Evolutionary conservation across 1,284 basidiomycete species (phyloP).

Genomic region (Wallemia hederae): DNA sequence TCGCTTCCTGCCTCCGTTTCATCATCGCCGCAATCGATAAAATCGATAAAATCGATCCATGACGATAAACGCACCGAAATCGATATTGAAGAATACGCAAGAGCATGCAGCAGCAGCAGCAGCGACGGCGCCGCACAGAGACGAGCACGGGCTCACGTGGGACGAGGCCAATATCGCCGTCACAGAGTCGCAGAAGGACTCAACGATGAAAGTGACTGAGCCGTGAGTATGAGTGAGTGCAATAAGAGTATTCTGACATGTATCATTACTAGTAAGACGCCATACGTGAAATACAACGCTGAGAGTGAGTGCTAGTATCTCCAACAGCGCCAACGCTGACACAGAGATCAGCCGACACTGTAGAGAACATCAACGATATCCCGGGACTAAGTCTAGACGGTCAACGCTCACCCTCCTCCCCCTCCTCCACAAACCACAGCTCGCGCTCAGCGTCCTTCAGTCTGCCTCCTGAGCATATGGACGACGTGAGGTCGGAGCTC

Average conservation of each 20-base stretch:
- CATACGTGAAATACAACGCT: neutral
- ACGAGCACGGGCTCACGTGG: neutral
- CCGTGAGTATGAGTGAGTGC: neutral
- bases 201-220: neutral
- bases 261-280: too few relatives aligned
- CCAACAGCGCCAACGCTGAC: too few relatives aligned
- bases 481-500: neutral
- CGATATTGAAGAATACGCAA: neutral
- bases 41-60: neutral
- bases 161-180: neutral
- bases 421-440: neutral
- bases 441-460: neutral
- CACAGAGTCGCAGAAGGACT: neutral
- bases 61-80: neutral
- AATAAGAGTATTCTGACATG: too few relatives aligned
- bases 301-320: too few relatives aligned
- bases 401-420: neutral
- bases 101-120: too few relatives aligned
- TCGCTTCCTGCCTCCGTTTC: too few relatives aligned
- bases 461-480: neutral
- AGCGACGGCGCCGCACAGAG: too few relatives aligned
- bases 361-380: neutral
- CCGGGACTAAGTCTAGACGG: neutral
- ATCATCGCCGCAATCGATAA: neutral
- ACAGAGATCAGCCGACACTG: neutral